A percentile compares a stretch with the other conserved stretches of the same genome.
phyloP scores from a whole-genome alignment of 2,329 filamentous ascomycete genomes.

The Neofusicoccum sp. region DNA sequence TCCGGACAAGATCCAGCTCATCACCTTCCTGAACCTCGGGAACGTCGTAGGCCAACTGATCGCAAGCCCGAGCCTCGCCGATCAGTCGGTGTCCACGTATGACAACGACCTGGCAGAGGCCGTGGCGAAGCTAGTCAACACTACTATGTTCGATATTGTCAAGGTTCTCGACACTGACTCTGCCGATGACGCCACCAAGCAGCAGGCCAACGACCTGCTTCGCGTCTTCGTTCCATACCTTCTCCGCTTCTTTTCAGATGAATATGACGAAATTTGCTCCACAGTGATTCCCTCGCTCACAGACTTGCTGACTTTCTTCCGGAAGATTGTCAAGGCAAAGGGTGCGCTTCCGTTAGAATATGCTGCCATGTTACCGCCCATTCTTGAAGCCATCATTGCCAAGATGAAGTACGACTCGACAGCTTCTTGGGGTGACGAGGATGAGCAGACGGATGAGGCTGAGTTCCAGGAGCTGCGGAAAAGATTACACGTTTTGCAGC shows the following conservation, averaged over 20 bases:
- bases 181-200: constrained; percentile 62
- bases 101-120: constrained; percentile 94
- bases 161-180: constrained; percentile 73
- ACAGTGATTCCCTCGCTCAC: constrained; percentile 91
- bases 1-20: constrained; percentile 89
- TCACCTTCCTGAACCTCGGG: constrained; percentile 82
- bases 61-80: constrained; percentile 74
- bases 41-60: constrained; percentile 85
- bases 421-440: constrained; percentile 86
- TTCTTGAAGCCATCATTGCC: constrained; percentile 84
- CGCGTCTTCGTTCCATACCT: constrained; percentile 82
- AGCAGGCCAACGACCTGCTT: constrained; percentile 76
- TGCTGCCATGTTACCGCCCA: constrained; percentile 77
- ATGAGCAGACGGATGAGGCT: constrained; percentile 92
- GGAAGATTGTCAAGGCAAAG: constrained; percentile 67
- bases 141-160: constrained; percentile 80
- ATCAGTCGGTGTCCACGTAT: constrained; percentile 79
- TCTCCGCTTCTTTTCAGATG: constrained; percentile 92
- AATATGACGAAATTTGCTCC: constrained; percentile 97
- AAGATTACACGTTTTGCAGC: constrained; percentile 84
- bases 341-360: constrained; percentile 70
- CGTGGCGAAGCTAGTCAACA: constrained; percentile 94
- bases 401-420: constrained; percentile 99
- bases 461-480: constrained; percentile 96
- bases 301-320: constrained; percentile 85